Evolutionary conservation across 345 rosid genomes (phyloP).

Genomic region (Cardiospermum halicacabum): DNA sequence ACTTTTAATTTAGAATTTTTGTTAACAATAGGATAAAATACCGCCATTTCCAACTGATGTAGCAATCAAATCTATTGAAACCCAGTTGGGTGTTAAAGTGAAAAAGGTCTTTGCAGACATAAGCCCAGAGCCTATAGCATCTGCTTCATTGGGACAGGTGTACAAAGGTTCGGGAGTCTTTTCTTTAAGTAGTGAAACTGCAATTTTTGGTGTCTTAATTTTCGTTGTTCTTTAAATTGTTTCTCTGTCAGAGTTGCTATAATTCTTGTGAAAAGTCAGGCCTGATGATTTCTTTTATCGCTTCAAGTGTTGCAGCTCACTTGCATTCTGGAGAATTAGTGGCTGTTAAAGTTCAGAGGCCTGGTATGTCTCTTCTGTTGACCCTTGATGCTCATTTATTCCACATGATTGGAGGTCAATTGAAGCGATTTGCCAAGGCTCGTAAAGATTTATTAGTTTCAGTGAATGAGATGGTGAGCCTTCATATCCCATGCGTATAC

Average conservation of each 20-base stretch:
- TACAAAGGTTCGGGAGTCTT: conserved; percentile 71
- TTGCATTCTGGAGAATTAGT: conserved; percentile 95
- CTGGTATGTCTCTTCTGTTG: conserved; percentile 72
- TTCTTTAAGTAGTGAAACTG: conserved; percentile 13
- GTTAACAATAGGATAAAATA: conserved; percentile 71
- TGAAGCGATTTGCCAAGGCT: conserved; percentile 88
- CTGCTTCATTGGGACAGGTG: conserved; percentile 98
- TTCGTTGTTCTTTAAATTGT: background rate
- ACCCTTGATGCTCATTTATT: conserved; percentile 95
- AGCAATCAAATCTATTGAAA: conserved; percentile 80
- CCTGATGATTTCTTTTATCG: conserved; percentile 22
- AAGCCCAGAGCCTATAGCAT: conserved; percentile 81
- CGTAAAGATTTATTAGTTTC: conserved; percentile 85
- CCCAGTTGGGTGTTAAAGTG: conserved; percentile 65
- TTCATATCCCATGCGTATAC: conserved; percentile 13
- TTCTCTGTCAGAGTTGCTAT: background rate
- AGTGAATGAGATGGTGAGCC: conserved; percentile 86
- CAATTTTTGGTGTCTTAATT: conserved; percentile 3
- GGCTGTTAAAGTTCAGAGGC: conserved; percentile 98
- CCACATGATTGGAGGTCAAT: conserved; percentile 89
- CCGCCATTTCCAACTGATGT: conserved; percentile 79
- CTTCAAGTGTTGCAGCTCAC: conserved; percentile 84
- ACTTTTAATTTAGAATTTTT: conserved; percentile 12
- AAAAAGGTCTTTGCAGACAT: conserved; percentile 80
- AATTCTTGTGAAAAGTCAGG: conserved; percentile 14